These are phyloP conservation scores for Beauveria asiatica DNA, from an alignment of 2,329 filamentous ascomycete species.

Conservation along the genomic window DNA sequence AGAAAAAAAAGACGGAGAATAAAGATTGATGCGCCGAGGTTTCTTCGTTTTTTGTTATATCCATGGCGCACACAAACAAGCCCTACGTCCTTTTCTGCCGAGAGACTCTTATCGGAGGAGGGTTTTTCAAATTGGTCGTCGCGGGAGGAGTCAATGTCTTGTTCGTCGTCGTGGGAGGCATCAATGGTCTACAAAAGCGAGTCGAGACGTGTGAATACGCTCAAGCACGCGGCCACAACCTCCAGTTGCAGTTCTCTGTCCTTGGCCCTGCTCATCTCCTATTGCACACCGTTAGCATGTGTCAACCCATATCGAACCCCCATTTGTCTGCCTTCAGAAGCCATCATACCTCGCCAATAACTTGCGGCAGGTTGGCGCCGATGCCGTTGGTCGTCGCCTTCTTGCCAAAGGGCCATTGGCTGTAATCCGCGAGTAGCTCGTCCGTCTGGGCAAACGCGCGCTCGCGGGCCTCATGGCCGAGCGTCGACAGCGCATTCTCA, in stretches of 20 bases:
- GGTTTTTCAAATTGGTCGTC: background rate
- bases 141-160: background rate
- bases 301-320: background rate
- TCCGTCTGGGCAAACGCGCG: conserved; percentile 95
- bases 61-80: background rate
- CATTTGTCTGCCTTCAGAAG: no score
- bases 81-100: background rate
- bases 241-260: conserved; percentile 95
- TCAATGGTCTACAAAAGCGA: conserved; percentile 67
- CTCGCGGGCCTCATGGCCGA: conserved; percentile 90
- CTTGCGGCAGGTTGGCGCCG: conserved; percentile 83
- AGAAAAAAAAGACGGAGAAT: background rate
- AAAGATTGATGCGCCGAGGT: no score
- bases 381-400: conserved; percentile 74
- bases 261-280: conserved; percentile 76
- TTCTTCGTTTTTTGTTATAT: background rate
- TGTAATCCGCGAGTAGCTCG: conserved; percentile 90
- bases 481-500: conserved; percentile 89
- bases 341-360: conserved; percentile 62
- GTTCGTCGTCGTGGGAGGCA: conserved; percentile 1
- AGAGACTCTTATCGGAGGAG: background rate
- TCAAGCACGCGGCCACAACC: conserved; percentile 92
- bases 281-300: conserved; percentile 15
- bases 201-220: conserved; percentile 94
- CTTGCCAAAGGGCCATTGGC: conserved; percentile 91